Conservation (phyloP, 2,329 filamentous ascomycete genomes). For the Cercospora sp. region DNA sequence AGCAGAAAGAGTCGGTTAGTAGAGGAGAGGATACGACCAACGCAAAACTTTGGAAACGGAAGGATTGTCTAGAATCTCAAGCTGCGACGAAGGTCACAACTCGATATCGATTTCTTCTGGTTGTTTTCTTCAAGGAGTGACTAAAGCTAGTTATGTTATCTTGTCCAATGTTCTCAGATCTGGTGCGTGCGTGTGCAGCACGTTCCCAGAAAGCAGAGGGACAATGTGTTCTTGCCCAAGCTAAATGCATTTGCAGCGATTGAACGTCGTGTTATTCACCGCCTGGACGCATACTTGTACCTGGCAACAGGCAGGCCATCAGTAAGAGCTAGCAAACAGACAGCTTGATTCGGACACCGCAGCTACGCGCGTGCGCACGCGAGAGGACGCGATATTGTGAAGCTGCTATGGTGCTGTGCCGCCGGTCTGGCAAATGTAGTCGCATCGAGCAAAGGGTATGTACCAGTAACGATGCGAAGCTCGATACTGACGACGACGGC, state of each 20-base stretch:
- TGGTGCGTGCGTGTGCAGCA: not conserved
- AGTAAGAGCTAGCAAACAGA: not conserved
- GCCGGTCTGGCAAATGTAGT: not conserved
- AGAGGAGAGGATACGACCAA: not conserved
- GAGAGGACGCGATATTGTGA: not conserved
- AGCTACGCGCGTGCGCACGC: not conserved
- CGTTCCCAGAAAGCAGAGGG: not conserved
- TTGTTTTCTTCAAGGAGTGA: slow-evolving; percentile 15
- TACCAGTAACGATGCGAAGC: not conserved
- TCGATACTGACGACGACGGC: slow-evolving; percentile 3
- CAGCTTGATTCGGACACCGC: not conserved
- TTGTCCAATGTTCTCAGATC: not conserved
- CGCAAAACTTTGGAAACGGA: not conserved
- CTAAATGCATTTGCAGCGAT: not conserved
- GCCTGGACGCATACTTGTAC: not conserved
- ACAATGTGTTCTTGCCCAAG: not conserved
- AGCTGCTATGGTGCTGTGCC: not conserved
- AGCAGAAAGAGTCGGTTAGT: not conserved
- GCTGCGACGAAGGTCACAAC: not conserved
- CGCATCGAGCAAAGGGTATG: slow-evolving; percentile 2
- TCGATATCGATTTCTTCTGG: slow-evolving; percentile 19
- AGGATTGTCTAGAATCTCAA: not conserved
- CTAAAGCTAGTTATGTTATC: slow-evolving; percentile 16
- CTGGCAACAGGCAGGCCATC: not conserved
- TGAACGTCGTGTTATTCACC: not conserved